These are phyloP conservation scores for Teunomyces barrocoloradensis DNA, from an alignment of 805 yeast genomes.

Conservation along the genomic window DNA sequence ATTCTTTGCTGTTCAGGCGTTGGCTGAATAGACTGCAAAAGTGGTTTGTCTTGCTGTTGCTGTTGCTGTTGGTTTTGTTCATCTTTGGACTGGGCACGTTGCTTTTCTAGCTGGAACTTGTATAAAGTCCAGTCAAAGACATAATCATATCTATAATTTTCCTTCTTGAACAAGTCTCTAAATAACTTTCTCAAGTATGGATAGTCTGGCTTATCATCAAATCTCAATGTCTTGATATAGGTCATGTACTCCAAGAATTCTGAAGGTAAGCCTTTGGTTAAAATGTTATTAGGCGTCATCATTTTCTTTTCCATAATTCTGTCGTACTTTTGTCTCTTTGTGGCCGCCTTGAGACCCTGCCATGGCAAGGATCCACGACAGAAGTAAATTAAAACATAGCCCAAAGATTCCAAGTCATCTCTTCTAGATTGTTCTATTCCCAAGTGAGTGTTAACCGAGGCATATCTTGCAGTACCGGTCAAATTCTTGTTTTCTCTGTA, in stretches of 20 bases:
- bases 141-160: slow-evolving; percentile 89
- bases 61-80: slow-evolving; percentile 22
- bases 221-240: slow-evolving; percentile 85
- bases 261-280: slow-evolving; percentile 88
- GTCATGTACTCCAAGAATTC: slow-evolving; percentile 87
- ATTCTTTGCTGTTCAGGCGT: slow-evolving; percentile 2
- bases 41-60: slow-evolving; percentile 13
- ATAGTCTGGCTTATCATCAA: slow-evolving; percentile 97
- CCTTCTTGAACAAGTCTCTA: slow-evolving; percentile 83
- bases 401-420: slow-evolving; percentile 93
- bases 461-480: slow-evolving; percentile 97
- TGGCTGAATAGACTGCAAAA: slow-evolving; percentile 2
- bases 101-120: slow-evolving; percentile 64
- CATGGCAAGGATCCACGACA: slow-evolving; percentile 96
- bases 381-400: slow-evolving; percentile 90
- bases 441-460: slow-evolving; percentile 90
- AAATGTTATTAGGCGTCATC: slow-evolving; percentile 79
- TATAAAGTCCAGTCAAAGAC: slow-evolving; percentile 96
- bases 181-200: slow-evolving; percentile 81
- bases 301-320: slow-evolving; percentile 93
- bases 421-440: slow-evolving; percentile 97
- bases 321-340: slow-evolving; percentile 95
- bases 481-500: slow-evolving; percentile 94
- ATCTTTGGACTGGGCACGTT: slow-evolving; percentile 42
- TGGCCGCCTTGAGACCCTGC: slow-evolving; percentile 97